These are phyloP conservation scores for Colletotrichum agaves DNA, from an alignment of 2,329 filamentous ascomycete species.

Conservation along the genomic window DNA sequence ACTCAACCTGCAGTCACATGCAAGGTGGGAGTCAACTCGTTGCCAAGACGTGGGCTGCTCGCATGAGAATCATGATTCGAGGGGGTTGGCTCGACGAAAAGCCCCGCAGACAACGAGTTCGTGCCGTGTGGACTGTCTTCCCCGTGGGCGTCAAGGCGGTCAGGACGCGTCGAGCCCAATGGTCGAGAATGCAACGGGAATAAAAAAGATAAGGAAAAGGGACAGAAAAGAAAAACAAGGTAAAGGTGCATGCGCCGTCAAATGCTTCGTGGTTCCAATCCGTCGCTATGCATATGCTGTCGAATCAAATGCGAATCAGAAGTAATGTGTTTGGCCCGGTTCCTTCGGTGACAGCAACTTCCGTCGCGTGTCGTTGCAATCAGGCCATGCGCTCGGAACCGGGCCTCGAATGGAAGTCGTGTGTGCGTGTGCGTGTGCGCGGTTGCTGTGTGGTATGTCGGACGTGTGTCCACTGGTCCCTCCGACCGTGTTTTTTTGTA, in stretches of 20 bases:
- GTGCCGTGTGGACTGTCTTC: constrained; percentile 15
- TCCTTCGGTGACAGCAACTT: constrained; percentile 8
- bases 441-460: constrained; percentile 24
- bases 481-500: not conserved
- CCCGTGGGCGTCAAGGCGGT: not conserved
- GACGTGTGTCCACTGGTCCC: constrained; percentile 31
- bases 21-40: constrained; percentile 21
- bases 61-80: constrained; percentile 4
- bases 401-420: not conserved
- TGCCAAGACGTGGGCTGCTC: constrained; percentile 26
- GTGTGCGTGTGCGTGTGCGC: constrained; percentile 6
- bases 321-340: not conserved
- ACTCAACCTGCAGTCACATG: constrained; percentile 33
- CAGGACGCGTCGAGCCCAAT: not conserved
- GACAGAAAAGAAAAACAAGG: not conserved
- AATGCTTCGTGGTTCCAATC: constrained; percentile 28
- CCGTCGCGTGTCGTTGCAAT: constrained; percentile 28
- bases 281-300: constrained; percentile 38
- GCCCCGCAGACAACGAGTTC: constrained; percentile 22
- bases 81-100: constrained; percentile 6
- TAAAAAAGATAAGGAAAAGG: not conserved
- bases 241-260: constrained; percentile 26
- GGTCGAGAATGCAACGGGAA: not conserved
- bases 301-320: constrained; percentile 20
- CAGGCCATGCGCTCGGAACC: constrained; percentile 31